Evolutionary conservation across 2,329 filamentous ascomycete genomes (phyloP).

Genomic region (Cladophialophora psammophila): DNA sequence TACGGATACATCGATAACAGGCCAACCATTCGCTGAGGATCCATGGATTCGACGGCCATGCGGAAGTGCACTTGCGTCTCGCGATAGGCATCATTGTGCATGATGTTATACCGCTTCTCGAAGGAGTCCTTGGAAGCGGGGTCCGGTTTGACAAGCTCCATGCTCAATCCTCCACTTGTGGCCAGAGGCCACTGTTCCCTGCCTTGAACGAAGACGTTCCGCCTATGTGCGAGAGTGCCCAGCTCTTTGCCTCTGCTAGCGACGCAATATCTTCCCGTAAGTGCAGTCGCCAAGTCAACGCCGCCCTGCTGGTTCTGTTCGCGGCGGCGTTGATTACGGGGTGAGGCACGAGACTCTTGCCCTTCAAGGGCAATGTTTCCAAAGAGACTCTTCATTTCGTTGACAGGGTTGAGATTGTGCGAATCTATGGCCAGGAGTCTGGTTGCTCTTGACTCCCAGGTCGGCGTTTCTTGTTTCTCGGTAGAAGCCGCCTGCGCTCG

Average conservation of each 20-base stretch:
- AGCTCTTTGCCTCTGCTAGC: conserved; percentile 69
- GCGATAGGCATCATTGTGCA: conserved; percentile 77
- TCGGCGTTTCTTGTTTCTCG: conserved; percentile 39
- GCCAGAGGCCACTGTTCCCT: conserved; percentile 86
- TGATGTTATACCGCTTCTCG: conserved; percentile 76
- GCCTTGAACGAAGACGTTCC: conserved; percentile 84
- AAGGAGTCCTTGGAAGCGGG: conserved; percentile 54
- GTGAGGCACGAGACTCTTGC: conserved; percentile 59
- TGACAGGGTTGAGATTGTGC: conserved; percentile 80
- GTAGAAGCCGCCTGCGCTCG: conserved; percentile 35
- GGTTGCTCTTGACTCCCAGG: conserved; percentile 56
- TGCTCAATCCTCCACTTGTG: conserved; percentile 80
- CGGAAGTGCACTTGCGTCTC: conserved; percentile 79
- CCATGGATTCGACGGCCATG: conserved; percentile 78
- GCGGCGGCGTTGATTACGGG: conserved; percentile 59
- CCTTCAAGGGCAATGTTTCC: conserved; percentile 69
- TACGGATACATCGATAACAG: conserved; percentile 80
- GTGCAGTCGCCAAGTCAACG: conserved; percentile 61
- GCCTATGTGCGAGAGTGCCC: conserved; percentile 73
- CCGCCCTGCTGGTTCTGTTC: conserved; percentile 62
- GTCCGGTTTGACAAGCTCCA: conserved; percentile 70
- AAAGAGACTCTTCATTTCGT: conserved; percentile 86
- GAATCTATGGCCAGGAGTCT: conserved; percentile 69
- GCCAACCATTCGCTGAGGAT: conserved; percentile 81
- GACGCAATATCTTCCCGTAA: conserved; percentile 61